These are phyloP conservation scores for Pythium pectinolyticum DNA, from an alignment of 352 stramenopile species.

Conservation along the genomic window DNA sequence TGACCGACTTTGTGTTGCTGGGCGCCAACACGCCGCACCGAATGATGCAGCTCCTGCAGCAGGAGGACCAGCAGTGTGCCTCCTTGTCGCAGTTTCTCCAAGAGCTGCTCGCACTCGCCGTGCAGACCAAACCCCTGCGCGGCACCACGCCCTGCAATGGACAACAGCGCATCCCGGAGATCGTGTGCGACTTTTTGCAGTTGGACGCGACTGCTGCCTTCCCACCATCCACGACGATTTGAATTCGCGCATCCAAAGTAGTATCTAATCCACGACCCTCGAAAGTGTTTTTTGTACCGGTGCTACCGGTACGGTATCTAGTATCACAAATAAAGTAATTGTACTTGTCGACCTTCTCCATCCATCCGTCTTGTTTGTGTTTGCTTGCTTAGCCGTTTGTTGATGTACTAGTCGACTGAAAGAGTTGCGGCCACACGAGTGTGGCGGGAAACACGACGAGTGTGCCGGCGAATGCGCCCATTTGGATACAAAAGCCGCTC, in stretches of 20 bases:
- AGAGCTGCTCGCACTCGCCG: conserved; percentile 11
- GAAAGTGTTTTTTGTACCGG: too few relatives aligned
- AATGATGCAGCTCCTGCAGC: conserved; percentile 7
- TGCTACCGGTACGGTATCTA: too few relatives aligned
- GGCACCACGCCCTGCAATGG: background rate
- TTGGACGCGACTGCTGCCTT: too few relatives aligned
- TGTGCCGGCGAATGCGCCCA: conserved; percentile 60
- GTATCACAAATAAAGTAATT: too few relatives aligned
- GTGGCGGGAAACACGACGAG: conserved; percentile 63
- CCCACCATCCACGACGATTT: too few relatives aligned
- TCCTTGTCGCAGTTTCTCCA: conserved; percentile 16
- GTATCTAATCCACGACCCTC: too few relatives aligned
- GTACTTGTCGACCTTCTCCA: too few relatives aligned
- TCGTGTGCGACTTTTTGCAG: conserved; percentile 11
- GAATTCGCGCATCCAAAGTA: too few relatives aligned
- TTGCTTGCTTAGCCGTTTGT: too few relatives aligned
- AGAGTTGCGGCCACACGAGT: conserved; percentile 17
- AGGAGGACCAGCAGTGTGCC: background rate
- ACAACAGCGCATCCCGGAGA: conserved; percentile 10
- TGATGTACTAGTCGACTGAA: conserved; percentile 16
- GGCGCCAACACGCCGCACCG: conserved; percentile 4
- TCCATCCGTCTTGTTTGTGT: too few relatives aligned
- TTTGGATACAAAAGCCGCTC: conserved; percentile 63
- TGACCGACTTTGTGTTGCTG: conserved; percentile 17
- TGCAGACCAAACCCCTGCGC: conserved; percentile 17